These are phyloP conservation scores for Rubia peregrina DNA, from an alignment of 305 asterid species.

Conservation along the genomic window DNA sequence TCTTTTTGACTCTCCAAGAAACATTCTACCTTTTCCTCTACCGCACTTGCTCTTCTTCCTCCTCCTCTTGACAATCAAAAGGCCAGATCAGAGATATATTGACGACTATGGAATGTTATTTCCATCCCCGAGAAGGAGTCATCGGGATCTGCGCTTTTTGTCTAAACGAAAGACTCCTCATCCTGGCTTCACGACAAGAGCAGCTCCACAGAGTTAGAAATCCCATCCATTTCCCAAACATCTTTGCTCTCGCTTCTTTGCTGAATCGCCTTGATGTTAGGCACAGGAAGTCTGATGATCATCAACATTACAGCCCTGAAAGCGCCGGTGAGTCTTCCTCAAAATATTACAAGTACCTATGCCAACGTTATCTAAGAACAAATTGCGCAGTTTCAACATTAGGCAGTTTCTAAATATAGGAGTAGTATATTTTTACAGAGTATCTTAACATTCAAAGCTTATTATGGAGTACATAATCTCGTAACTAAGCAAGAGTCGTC, in stretches of 20 bases:
- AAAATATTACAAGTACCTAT: no score
- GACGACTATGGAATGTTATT: conserved; percentile 26
- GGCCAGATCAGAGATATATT: no score
- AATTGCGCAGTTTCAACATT: no score
- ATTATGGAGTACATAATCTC: no score
- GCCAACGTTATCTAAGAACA: no score
- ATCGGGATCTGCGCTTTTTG: conserved; percentile 78
- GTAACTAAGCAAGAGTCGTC: not conserved
- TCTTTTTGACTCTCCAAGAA: no score
- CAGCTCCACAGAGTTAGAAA: conserved; percentile 7
- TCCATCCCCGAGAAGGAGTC: conserved; percentile 55
- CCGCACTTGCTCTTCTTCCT: no score
- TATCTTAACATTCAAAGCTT: no score
- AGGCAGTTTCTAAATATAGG: no score
- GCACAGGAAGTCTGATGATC: conserved; percentile 32
- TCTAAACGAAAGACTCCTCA: conserved; percentile 60
- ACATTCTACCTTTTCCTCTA: no score
- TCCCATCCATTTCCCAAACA: conserved; percentile 18
- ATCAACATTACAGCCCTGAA: conserved; percentile 26
- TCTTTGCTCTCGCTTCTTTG: conserved; percentile 56
- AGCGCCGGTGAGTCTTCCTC: not conserved
- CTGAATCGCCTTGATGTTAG: conserved; percentile 41
- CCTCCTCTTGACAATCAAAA: no score
- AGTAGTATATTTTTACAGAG: no score
- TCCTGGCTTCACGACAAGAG: conserved; percentile 48